Evolutionary conservation across 768 basidiomycete genomes (phyloP).

Genomic region (Tremella yokohamensis): DNA sequence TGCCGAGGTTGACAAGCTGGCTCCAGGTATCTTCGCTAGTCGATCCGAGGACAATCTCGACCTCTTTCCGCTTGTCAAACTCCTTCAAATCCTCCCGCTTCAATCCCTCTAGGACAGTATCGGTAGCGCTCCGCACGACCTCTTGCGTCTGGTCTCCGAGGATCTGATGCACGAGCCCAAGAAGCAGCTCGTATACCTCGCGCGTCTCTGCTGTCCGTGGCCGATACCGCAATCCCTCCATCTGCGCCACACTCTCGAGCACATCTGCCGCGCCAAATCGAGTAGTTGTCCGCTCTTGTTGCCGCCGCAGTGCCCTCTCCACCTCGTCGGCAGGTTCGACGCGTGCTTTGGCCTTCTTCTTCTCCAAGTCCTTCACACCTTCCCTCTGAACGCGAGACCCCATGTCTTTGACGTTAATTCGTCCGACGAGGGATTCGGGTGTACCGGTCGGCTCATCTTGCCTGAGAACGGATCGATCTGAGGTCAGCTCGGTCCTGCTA

Average conservation of each 20-base stretch:
- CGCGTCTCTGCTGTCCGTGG: constrained; percentile 91
- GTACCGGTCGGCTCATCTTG: constrained; percentile 97
- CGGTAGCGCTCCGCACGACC: constrained; percentile 91
- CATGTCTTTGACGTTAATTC: constrained; percentile 87
- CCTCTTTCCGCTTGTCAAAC: constrained; percentile 94
- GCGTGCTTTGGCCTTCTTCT: constrained; percentile 82
- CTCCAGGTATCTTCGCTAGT: constrained; percentile 72
- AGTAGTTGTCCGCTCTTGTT: constrained; percentile 59
- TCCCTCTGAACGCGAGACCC: constrained; percentile 81
- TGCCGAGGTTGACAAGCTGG: constrained; percentile 75
- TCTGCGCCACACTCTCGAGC: constrained; percentile 86
- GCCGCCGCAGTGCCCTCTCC: constrained; percentile 53
- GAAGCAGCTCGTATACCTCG: constrained; percentile 87
- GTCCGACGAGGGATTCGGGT: constrained; percentile 84
- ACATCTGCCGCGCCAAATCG: constrained; percentile 72
- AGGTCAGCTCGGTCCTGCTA: background rate
- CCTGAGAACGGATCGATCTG: constrained; percentile 57
- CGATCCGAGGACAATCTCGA: constrained; percentile 68
- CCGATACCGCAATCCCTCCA: constrained; percentile 87
- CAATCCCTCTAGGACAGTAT: constrained; percentile 77
- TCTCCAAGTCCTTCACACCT: constrained; percentile 80
- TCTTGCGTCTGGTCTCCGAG: constrained; percentile 96
- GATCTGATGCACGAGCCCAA: constrained; percentile 72
- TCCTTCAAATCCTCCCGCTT: constrained; percentile 88
- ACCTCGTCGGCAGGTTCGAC: constrained; percentile 45